Base-by-base conservation (phyloP, 371 early-diverging fungal genomes). In the Umbelopsis sp. region DNA sequence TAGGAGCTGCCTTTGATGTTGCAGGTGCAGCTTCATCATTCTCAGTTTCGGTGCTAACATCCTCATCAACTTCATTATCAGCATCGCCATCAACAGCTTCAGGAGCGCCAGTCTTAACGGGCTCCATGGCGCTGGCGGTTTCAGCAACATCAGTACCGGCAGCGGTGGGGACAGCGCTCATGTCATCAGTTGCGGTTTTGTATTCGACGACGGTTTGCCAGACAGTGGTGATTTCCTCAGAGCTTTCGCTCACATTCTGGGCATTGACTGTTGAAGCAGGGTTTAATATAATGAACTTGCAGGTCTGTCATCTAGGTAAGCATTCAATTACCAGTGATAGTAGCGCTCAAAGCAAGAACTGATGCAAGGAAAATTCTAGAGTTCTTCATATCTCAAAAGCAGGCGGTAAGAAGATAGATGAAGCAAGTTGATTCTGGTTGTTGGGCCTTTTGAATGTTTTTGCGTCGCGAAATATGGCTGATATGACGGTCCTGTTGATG, bases 51-150 rank as follows among this genome's bases (percentile, higher is more conserved):
- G 48, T 37, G 4, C 66, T 57, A 20, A 16, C 32, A 12, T 70
- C 37, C 14, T 73, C 68, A 8, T 48, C 51, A 63, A 48, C 48
- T 38, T 45, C 66, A 51, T 10, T 12, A 12, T 63, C 66, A 14
- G 32, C 22, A 38, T 50, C 51, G 4, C 50, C 67, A 37, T 51
- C 63, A 14, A 62, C 63, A 10, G 22, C 64, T 63, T 18, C 16
- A 48, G 48, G 48, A 20, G 48, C 48, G 7, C n/a, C 48, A 18
- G 48, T 48, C 48, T 48, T 48, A 16, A 48, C 48, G 11, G 48
- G 48, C 18, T 48, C 48, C 48, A 48, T n/a, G 14, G 48, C 16
- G 18, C 20, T 20, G 48, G 20, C 48, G 20, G 48, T 48, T 8
- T 16, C 16, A 48, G 18, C 48, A n/a, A n/a, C 1, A 6, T n/a